Evolutionary conservation across 345 rosid species (phyloP).

Genomic region (Hirschfeldia incana): DNA sequence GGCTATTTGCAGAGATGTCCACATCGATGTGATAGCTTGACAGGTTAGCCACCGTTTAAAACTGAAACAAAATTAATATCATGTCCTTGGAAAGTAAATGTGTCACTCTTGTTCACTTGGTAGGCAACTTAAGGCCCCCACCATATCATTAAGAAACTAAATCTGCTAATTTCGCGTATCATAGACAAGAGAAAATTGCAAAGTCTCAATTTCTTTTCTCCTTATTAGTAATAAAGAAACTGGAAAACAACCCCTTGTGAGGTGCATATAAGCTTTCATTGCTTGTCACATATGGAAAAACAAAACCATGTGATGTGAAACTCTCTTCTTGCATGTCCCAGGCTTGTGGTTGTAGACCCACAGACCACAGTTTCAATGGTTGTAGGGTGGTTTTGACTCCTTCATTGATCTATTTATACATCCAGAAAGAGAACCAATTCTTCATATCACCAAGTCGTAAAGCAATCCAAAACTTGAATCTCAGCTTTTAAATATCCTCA

Average conservation of each 20-base stretch:
- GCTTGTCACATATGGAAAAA: conserved; percentile 9
- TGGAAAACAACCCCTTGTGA: conserved; percentile 23
- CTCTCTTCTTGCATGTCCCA: conserved; percentile 23
- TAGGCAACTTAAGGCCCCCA: conserved; percentile 23
- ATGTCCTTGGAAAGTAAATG: conserved; percentile 17
- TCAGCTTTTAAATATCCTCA: neutral
- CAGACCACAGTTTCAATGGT: neutral
- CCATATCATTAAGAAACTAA: neutral
- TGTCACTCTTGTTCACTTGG: neutral
- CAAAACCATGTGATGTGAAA: conserved; percentile 26
- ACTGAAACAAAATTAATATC: neutral
- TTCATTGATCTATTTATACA: conserved; percentile 18
- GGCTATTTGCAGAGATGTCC: neutral
- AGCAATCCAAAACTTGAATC: neutral
- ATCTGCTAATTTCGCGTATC: neutral
- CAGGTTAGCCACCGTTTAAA: neutral
- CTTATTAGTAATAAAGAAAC: neutral
- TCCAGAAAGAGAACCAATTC: neutral
- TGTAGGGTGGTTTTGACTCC: neutral
- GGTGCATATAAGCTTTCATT: conserved; percentile 12
- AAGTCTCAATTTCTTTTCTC: neutral
- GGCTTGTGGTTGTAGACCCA: conserved; percentile 8
- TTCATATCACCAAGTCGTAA: conserved; percentile 24
- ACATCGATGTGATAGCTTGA: conserved; percentile 17
- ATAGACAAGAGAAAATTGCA: neutral